Evolutionary conservation across 2,329 filamentous ascomycete genomes (phyloP), one percentile per base, ranked within the genome.

Genomic region (Spiromastix sp.): DNA sequence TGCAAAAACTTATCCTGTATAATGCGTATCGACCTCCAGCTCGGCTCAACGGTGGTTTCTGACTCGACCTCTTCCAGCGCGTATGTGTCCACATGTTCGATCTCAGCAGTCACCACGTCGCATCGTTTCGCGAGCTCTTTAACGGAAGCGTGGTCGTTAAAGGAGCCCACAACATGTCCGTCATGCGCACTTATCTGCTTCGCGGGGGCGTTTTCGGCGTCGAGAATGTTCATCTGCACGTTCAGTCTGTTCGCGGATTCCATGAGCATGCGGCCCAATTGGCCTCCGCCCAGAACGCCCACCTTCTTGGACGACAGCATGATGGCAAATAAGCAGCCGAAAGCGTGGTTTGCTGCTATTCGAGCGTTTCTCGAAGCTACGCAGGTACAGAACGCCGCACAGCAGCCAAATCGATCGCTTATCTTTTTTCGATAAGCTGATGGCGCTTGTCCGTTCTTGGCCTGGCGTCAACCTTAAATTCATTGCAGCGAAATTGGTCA

Each of bases 1-100:
- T 96, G 89, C 42, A 76, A 66, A 55, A 76, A 95, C 66, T 96
- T 96, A 66, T 96, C 85, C 66, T 95, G 89, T 50, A 96, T 93
- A 12, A 81, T 77, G 19, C 85, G 75, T 36, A 96, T 72, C 2
- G 87, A 93, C 61, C 77, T 75, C 81, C 85, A 93, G 40, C 79
- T 84, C 1, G 87, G 86, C 52, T 94, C 77, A 2, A 85, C 70
- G 26, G 77, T 67, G 27, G 81, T 71, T 44, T 74, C 62, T 3
- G 81, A 75, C 13, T 42, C 56, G 38, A 95, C 77, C 53, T 93
- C 83, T 60, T 94, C 85, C 4, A 95, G 72, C 16, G 91, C 80
- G 35, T 85, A 70, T n/a, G 85, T 91, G 58, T 95, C 77, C 39
- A 95, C 81, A 61, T 95, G 89, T 67, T 96, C 89, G 44, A 94